Base-by-base conservation (phyloP, 371 early-diverging fungal species). In the Mortierella sp. region DNA sequence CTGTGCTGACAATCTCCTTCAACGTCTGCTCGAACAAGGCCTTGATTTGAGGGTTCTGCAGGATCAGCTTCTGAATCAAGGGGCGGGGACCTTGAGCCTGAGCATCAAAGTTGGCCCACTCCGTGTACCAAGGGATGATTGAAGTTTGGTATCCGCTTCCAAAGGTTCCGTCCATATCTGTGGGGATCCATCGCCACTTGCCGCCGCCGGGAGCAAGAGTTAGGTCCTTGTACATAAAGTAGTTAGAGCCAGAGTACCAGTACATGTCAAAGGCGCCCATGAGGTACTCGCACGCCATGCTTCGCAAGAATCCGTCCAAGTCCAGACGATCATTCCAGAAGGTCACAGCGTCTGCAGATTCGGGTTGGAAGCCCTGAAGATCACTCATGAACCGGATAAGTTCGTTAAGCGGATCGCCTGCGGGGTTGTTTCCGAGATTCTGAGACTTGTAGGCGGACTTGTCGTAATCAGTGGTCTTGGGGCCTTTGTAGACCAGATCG, bases 1-100 rank as follows among this genome's bases (percentile, higher is more conserved):
- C 85, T 9, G 82, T 80, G 60, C 82, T 83, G 66, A 85, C 75
- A 37, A 87, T 66, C 24, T 84, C 83, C 78, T 83, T 87, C 49
- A 87, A 61, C 15, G 66, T 80, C 23, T 72, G 65, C 54, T 87
- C 83, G 49, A 87, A 87, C 30, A 82, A 54, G 15, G 60, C 56
- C n/a, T 73, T 72, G 58, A 75, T 73, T 28, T 56, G 32, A 12
- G 65, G 37, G 61, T 48, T 68, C n/a, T 60, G 19, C 41, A 68
- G 50, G 64, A 68, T 75, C 64, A 75, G 28, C 57, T 75, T 75
- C 15, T 59, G 56, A 34, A 75, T 49, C 56, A 75, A 55, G 32
- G 75, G 69, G 19, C 50, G 51, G 32, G 75, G 69, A 14, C 50
- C 47, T 3, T 52, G 32, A 17, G 54, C 62, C 14, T 28, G 28